Conservation (phyloP, 352 stramenopile species). For the Stephanocyclus meneghinianus region DNA sequence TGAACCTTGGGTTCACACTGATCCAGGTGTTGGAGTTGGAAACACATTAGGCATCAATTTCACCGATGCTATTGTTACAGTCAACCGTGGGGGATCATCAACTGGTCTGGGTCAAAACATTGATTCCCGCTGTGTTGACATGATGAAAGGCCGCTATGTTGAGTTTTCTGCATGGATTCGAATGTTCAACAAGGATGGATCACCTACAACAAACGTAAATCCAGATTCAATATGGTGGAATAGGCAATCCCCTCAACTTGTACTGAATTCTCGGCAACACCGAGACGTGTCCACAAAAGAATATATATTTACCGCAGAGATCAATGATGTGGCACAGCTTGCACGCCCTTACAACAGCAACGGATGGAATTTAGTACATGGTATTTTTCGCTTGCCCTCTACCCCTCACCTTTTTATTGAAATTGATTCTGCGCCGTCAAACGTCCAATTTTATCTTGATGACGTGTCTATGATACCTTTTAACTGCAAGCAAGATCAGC, state of each 20-base stretch:
- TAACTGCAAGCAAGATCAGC: slow-evolving; percentile 27
- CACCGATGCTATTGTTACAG: slow-evolving; percentile 46
- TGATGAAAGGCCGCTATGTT: slow-evolving; percentile 33
- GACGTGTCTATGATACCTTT: slow-evolving; percentile 41
- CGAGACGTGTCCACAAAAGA: slow-evolving; percentile 27
- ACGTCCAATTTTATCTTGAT: slow-evolving; percentile 48
- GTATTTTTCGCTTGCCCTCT: slow-evolving; percentile 36
- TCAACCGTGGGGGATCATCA: slow-evolving; percentile 25
- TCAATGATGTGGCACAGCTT: slow-evolving; percentile 25
- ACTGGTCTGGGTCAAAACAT: slow-evolving; percentile 51
- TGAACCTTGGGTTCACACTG: slow-evolving; percentile 43
- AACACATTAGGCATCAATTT: slow-evolving; percentile 28
- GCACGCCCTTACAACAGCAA: slow-evolving; percentile 35
- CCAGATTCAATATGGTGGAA: slow-evolving; percentile 22
- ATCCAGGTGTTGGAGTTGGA: slow-evolving; percentile 26
- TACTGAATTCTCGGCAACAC: slow-evolving; percentile 14
- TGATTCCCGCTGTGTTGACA: slow-evolving; percentile 45
- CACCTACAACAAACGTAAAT: slow-evolving; percentile 32
- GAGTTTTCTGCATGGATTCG: slow-evolving; percentile 52
- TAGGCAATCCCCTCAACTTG: slow-evolving; percentile 31
- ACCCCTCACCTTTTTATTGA: slow-evolving; percentile 29
- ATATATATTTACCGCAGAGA: slow-evolving; percentile 24
- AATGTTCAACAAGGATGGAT: slow-evolving; percentile 28
- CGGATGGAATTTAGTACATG: slow-evolving; percentile 47
- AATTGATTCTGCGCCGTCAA: slow-evolving; percentile 42